Percentiles rank a stretch among this genome's conserved stretches.
Conservation (phyloP, 2,329 filamentous ascomycete species). For the Thelonectria discophora region DNA sequence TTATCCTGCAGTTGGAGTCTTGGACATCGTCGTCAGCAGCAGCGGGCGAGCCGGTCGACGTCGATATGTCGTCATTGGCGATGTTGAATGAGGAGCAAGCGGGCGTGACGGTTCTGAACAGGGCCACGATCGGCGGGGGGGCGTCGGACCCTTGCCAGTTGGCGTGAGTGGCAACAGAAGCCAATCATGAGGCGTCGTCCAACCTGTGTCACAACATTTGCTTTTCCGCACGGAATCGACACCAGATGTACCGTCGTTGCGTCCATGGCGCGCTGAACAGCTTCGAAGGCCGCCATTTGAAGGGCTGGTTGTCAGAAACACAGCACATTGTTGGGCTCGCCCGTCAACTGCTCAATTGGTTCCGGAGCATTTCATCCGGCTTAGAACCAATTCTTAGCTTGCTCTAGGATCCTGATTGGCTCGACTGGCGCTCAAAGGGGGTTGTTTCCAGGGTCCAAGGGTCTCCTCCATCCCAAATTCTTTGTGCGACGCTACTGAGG, state of each 20-base stretch:
- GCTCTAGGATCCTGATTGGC: conserved; percentile 31
- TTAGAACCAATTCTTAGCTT: conserved; percentile 10
- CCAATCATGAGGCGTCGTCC: conserved; percentile 30
- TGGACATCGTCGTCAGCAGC: conserved; percentile 17
- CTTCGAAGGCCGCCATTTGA: conserved; percentile 1
- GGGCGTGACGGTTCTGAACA: conserved; percentile 29
- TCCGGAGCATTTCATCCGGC: conserved; percentile 39
- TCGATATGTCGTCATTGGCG: conserved; percentile 39
- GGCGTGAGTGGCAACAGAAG: conserved; percentile 33
- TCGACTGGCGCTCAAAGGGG: conserved; percentile 20
- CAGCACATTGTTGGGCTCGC: conserved; percentile 2
- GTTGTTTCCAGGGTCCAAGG: conserved; percentile 34
- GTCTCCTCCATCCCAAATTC: conserved; percentile 26
- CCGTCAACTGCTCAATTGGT: conserved; percentile 27
- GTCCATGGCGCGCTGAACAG: conserved; percentile 8
- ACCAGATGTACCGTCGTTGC: conserved; percentile 11
- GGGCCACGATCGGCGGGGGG: conserved; percentile 33
- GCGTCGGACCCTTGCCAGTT: conserved; percentile 35
- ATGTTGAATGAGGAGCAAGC: conserved; percentile 29
- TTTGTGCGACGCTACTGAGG: conserved; percentile 33
- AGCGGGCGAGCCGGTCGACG: conserved; percentile 27
- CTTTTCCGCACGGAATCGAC: conserved; percentile 22
- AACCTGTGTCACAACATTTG: conserved; percentile 32
- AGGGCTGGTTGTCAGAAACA: too few species aligned
- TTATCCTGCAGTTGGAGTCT: conserved; percentile 18